Base-by-base conservation (phyloP, 1,284 basidiomycete genomes). In the Ganoderma sinense region DNA sequence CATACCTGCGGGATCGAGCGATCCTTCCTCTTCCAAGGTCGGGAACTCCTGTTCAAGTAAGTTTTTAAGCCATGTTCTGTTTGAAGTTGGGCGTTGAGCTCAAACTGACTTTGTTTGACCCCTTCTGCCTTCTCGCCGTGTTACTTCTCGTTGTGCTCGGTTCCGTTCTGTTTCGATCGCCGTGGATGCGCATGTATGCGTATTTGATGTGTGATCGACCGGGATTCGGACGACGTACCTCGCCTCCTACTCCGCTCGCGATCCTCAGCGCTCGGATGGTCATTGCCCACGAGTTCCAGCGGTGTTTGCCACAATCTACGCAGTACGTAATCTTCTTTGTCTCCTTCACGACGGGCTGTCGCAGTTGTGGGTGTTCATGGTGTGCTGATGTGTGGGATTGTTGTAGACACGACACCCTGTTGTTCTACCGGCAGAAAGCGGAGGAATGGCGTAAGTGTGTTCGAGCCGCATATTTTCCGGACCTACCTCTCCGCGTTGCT, bases 21-120 rank as follows among this genome's bases (percentile, higher is more conserved):
- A 69, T 84, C 89, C 2, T 92, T 88, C 74, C 82, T 94, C 55
- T 94, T 87, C 75, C 87, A 90, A 68, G 91, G 89, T 55, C 84
- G 91, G 64, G 93, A 94, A 75, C 91, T 88, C 75, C 82, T 93
- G 48, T 93, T 93, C 84, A 93, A 92, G 92, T 93, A 77, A 78
- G 91, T 80, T 55, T 29, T 40, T 43, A 29, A n/a, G 39, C 11
- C 26, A 6, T 29, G 26, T 51, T 39, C 33, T 45, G 65, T 66
- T 51, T 41, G 66, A 59, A 18, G 59, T 40, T 55, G 59, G 45
- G 6, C 39, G n/a, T 36, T 16, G 56, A 45, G 56, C 60, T 70
- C 33, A 53, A 64, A 56, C 40, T 65, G 41, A 59, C 56, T 31
- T 36, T 64, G 39, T 56, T 67, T 43, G 26, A 7, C 45, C 18